These are phyloP conservation scores for Penicillium odoratum DNA, from an alignment of 495 filamentous ascomycete species.

Conservation along the genomic window DNA sequence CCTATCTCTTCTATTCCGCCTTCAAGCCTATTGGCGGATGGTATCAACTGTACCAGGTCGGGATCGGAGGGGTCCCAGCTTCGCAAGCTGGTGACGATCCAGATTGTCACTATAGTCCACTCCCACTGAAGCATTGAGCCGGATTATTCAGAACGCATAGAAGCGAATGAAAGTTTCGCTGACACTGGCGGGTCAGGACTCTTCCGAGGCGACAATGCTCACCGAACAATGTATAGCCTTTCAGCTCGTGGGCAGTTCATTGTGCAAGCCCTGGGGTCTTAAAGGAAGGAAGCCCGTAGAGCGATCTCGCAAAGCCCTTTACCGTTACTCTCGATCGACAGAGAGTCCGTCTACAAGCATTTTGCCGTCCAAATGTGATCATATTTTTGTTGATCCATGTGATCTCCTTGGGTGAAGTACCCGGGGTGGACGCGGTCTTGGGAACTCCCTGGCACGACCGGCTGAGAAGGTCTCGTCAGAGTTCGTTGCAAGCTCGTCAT, in stretches of 20 bases:
- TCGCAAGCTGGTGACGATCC: constrained; percentile 49
- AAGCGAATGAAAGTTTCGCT: constrained; percentile 49
- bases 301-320: constrained; percentile 43
- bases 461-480: constrained; percentile 44
- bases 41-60: constrained; percentile 54
- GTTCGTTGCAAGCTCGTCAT: constrained; percentile 50
- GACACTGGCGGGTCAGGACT: constrained; percentile 50
- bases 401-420: constrained; percentile 55
- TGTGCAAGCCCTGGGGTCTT: constrained; percentile 51
- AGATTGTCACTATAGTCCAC: constrained; percentile 53
- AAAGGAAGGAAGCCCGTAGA: constrained; percentile 47
- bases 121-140: constrained; percentile 52
- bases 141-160: constrained; percentile 50
- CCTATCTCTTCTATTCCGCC: constrained; percentile 54
- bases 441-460: constrained; percentile 48
- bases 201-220: constrained; percentile 50
- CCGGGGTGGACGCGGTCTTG: constrained; percentile 52
- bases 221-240: constrained; percentile 49
- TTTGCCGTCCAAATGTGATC: constrained; percentile 49
- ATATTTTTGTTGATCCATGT: constrained; percentile 45
- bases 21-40: constrained; percentile 51
- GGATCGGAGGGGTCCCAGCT: constrained; percentile 52
- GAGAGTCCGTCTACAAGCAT: constrained; percentile 28
- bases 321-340: constrained; percentile 36
- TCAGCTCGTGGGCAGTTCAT: constrained; percentile 47